Evolutionary conservation across 2,329 filamentous ascomycete genomes (phyloP).

Genomic region (Neofusicoccum sp.): DNA sequence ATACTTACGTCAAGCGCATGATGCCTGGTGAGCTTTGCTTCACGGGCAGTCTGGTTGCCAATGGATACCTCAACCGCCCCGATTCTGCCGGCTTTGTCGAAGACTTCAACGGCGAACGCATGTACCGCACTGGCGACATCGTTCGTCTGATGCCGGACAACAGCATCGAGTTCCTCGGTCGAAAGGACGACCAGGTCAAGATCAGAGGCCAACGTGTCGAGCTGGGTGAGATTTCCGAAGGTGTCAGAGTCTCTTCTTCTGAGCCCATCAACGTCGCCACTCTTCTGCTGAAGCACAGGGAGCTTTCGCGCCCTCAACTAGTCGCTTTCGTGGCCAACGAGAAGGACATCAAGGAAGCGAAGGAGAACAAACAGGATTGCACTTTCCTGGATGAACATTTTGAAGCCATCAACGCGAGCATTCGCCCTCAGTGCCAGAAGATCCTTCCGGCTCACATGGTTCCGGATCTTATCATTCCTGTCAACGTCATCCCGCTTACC

Average conservation of each 20-base stretch:
- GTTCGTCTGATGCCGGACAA: slow-evolving; percentile 25
- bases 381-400: slow-evolving; percentile 24
- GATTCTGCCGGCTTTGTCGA: slow-evolving; percentile 33
- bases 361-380: slow-evolving; percentile 25
- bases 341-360: slow-evolving; percentile 20
- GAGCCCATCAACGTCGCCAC: slow-evolving; percentile 12
- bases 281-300: slow-evolving; percentile 15
- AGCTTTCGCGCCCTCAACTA: slow-evolving; percentile 4
- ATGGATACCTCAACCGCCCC: slow-evolving; percentile 28
- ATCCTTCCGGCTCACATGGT: slow-evolving; percentile 44
- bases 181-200: slow-evolving; percentile 29
- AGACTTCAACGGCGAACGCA: slow-evolving; percentile 22
- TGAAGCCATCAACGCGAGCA: slow-evolving; percentile 23
- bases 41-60: slow-evolving; percentile 25
- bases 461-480: slow-evolving; percentile 43
- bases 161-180: slow-evolving; percentile 26
- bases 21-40: slow-evolving; percentile 32
- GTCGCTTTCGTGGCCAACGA: slow-evolving; percentile 23
- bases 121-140: slow-evolving; percentile 27
- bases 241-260: slow-evolving; percentile 39
- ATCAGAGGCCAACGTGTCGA: slow-evolving; percentile 46
- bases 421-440: slow-evolving; percentile 23
- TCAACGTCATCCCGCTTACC: slow-evolving; percentile 39
- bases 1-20: slow-evolving; percentile 52
- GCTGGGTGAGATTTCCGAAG: slow-evolving; percentile 39